Base-by-base conservation (phyloP, 371 early-diverging fungal species). In the Mucor saturninus region DNA sequence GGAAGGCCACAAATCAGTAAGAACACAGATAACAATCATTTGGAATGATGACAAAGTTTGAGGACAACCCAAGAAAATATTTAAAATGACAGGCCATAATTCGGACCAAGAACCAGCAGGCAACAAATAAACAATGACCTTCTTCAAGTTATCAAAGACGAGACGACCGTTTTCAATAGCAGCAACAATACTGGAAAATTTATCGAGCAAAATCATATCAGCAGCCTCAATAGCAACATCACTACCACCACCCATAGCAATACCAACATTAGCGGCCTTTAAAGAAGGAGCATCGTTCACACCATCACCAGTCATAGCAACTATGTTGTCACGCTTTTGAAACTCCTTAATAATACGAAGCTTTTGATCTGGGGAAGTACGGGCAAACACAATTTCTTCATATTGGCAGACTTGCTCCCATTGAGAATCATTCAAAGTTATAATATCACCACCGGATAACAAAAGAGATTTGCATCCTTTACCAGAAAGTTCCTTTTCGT, bases 271-370 rank as follows among this genome's bases (percentile, higher is more conserved):
- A 38, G 99, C 97, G 75, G 89, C 91, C 76, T 97, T 97, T 59
- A 99, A 79, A 15, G 99, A 98, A 29, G 97, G 97, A 5, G 98
- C 98, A 76, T 99, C 99, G 76, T 98, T 98, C 43, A 97, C 98
- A 82, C 99, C 99, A 74, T 99, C 99, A 59, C 99, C 99, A 10
- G 98, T 98, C 97, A 99, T 97, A 38, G 97, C 99, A 26, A 97
- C 98, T 40, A 98, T 88, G 91, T 92, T 91, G 8, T 98, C 98
- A 40, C 35, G 35, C 35, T 35, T 35, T 35, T 35, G 35, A 84
- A 74, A 29, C 78, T 80, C 77, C 96, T 93, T 67, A 99, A 83
- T 38, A 95, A 73, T 74, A 94, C 91, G 2, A 99, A 88, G 85
- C 83, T 99, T 99, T 83, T 99, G 97, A 40, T 90, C 77, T 40